Base-by-base conservation (phyloP, 2,329 filamentous ascomycete genomes). In the Zasmidium cellare region DNA sequence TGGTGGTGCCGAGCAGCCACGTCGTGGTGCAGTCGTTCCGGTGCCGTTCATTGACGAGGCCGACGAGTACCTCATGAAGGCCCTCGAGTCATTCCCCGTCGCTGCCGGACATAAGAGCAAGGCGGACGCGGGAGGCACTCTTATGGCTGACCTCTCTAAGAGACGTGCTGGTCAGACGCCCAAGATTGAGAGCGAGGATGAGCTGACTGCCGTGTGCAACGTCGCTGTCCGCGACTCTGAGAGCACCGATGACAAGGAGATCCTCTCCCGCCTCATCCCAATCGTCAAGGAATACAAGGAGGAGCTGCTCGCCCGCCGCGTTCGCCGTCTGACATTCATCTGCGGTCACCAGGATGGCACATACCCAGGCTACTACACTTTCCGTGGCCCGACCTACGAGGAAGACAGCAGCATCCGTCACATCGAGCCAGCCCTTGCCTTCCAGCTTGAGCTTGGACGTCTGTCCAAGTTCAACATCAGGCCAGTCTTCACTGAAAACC, bases 401-500 rank as follows among this genome's bases (percentile, higher is more conserved):
- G 94, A 99, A 77, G 94, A 99, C 71, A 86, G 90, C 75, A 96
- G 90, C 75, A 97, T 99, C 72, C 93, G 94, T 80, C 93, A 99
- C 82, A 96, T 86, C 65, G 94, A 99, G 79, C 94, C 94, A 51
- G 93, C 94, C 55, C 83, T 97, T 75, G 92, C 94, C 72, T 99
- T 97, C 90, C 94, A 99, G 82, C 90, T 97, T 74, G 94, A 99
- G 78, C 87, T 99, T 64, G 89, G 87, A 59, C 90, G 94, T 75
- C 85, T 99, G 25, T 90, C 89, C 71, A 97, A 97, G 80, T 99
- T 99, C 85, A 88, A 92, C 80, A 96, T 97, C 79, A 96, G 92
- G 80, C 93, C 94, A 1, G 92, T 99, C 52, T 99, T 99, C 79
- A 97, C 94, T 0, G 92, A 97, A 78, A 99, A 99, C 82, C 90